phyloP scores from a whole-genome alignment of 345 rosid species.

The Sonneratia caseolaris region DNA sequence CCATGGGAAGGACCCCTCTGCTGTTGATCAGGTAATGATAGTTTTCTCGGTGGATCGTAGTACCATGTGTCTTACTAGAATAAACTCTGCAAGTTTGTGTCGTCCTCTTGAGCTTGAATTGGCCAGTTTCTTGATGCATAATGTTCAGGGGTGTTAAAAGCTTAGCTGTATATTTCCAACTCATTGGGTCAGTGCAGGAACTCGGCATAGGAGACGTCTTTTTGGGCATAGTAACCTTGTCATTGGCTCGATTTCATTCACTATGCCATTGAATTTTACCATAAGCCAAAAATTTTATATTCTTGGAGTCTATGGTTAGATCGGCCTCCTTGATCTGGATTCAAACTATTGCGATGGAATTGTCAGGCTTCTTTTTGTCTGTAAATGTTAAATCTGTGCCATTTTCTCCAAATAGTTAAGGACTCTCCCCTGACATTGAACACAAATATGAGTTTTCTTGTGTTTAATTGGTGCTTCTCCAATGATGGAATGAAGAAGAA shows the following conservation, averaged over 20 bases:
- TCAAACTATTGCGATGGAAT: not conserved
- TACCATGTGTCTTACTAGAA: not conserved
- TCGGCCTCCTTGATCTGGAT: not conserved
- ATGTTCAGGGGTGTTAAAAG: no score
- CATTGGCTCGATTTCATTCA: no score
- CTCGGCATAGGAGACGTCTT: no score
- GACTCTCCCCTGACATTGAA: not conserved
- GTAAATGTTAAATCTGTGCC: not conserved
- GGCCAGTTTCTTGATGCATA: no score
- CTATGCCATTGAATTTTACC: no score
- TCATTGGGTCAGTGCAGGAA: no score
- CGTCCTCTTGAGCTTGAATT: not conserved
- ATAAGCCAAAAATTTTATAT: not conserved
- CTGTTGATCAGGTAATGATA: constrained; percentile 72
- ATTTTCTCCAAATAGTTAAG: not conserved
- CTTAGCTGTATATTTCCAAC: no score
- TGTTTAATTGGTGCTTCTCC: not conserved
- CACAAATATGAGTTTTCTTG: not conserved
- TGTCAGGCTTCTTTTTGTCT: not conserved
- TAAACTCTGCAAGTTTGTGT: not conserved
- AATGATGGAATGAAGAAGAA: not conserved
- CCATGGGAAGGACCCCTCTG: constrained; percentile 84
- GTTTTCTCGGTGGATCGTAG: not conserved
- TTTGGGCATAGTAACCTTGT: no score
- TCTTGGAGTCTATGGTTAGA: not conserved